phyloP scores from a whole-genome alignment of 2,329 filamentous ascomycete species.

The Pseudogymnoascus sp. region DNA sequence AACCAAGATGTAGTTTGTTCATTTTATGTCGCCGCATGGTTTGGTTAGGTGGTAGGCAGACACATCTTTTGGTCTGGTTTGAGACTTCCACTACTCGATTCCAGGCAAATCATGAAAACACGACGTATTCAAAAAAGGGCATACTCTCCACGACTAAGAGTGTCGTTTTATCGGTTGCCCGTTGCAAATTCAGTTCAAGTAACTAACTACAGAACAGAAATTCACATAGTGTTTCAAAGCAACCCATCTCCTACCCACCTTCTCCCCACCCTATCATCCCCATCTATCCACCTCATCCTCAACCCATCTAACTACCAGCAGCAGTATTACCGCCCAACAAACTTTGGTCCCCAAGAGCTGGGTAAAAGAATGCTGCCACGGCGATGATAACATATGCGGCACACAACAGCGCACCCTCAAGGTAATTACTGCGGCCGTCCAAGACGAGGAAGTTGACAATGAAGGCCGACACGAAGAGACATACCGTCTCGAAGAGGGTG shows the following conservation, averaged over 20 bases:
- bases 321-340: slow-evolving; percentile 27
- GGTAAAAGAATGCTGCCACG: slow-evolving; percentile 62
- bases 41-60: not conserved
- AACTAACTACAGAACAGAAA: not conserved
- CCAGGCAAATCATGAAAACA: not conserved
- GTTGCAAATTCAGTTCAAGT: not conserved
- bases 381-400: slow-evolving; percentile 63
- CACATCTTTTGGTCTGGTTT: too few species aligned
- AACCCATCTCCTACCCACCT: not conserved
- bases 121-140: not conserved
- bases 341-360: slow-evolving; percentile 43
- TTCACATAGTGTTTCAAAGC: not conserved
- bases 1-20: not conserved
- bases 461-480: slow-evolving; percentile 74
- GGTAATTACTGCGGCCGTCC: slow-evolving; percentile 79
- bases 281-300: not conserved
- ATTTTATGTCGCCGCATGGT: not conserved
- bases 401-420: slow-evolving; percentile 67
- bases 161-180: not conserved
- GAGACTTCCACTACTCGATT: not conserved
- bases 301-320: slow-evolving; percentile 19
- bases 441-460: slow-evolving; percentile 85
- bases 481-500: slow-evolving; percentile 82
- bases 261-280: not conserved
- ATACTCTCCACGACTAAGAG: not conserved